Conservation (phyloP, 768 basidiomycete genomes). For the Suillus tomentosus region DNA sequence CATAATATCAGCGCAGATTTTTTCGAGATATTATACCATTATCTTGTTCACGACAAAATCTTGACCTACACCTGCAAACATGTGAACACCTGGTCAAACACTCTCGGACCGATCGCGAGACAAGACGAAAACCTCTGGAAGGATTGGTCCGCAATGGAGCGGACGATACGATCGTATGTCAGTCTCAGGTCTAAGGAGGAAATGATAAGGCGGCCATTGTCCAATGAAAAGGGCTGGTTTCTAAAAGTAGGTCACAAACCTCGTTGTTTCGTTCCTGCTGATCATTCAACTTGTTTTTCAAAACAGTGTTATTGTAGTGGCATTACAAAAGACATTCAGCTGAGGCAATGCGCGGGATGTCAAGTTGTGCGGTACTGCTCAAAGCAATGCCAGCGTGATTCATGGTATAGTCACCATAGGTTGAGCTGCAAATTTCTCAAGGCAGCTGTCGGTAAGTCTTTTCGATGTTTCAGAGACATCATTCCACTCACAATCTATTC, state of each 20-base stretch:
- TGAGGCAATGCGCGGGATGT: conserved; percentile 3
- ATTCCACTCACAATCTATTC: not conserved
- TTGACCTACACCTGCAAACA: conserved; percentile 3
- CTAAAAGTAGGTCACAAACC: not conserved
- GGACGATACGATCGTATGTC: not conserved
- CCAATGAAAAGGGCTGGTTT: not conserved
- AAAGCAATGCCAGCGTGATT: conserved; percentile 5
- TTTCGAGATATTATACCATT: not conserved
- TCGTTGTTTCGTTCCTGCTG: no score
- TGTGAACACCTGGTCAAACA: not conserved
- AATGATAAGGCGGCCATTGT: not conserved
- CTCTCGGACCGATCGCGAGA: not conserved
- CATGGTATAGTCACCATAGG: not conserved
- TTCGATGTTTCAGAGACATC: not conserved
- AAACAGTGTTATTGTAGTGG: not conserved
- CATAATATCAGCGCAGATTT: not conserved
- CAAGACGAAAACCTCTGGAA: not conserved
- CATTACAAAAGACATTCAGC: not conserved
- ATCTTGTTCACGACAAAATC: conserved; percentile 5
- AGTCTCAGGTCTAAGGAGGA: not conserved
- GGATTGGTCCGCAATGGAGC: not conserved
- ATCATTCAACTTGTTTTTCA: not conserved
- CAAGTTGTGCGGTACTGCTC: conserved; percentile 5
- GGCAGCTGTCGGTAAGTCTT: conserved; percentile 3
- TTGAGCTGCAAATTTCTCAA: conserved; percentile 1